Evolutionary conservation across 345 rosid species (phyloP).

Genomic region (Ricinus communis): DNA sequence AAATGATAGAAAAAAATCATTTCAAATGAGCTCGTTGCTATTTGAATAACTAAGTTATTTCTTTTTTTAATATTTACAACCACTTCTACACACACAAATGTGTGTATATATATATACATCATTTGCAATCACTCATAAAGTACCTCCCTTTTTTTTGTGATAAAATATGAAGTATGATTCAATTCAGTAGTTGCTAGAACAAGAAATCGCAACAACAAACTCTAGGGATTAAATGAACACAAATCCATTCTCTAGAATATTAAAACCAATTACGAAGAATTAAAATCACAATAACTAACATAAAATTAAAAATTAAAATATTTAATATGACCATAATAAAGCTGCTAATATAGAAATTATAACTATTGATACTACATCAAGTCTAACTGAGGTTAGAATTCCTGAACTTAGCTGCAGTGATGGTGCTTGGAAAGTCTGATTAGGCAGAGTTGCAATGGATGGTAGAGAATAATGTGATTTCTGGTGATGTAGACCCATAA

Average conservation of each 20-base stretch:
- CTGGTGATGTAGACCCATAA: slow-evolving; percentile 49
- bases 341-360: slow-evolving; percentile 18
- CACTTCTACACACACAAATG: too few relatives aligned
- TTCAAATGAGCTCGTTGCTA: too few relatives aligned
- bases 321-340: slow-evolving; percentile 10
- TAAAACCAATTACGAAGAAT: background rate
- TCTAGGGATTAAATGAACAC: background rate
- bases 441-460: slow-evolving; percentile 34
- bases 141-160: too few relatives aligned
- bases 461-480: slow-evolving; percentile 23
- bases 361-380: slow-evolving; percentile 13
- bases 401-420: slow-evolving; percentile 41
- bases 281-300: background rate
- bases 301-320: background rate
- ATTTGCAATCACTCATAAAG: too few relatives aligned
- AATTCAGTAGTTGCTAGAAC: too few relatives aligned
- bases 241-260: background rate
- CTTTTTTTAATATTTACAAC: too few relatives aligned
- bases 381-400: slow-evolving; percentile 6
- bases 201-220: background rate
- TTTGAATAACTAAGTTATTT: too few relatives aligned
- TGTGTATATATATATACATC: too few relatives aligned
- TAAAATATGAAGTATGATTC: too few relatives aligned
- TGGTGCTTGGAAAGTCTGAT: slow-evolving; percentile 19
- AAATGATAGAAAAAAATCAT: too few relatives aligned